Evolutionary conservation across 257 asterid species (phyloP), one percentile per base, ranked within the genome.

Genomic region (Solanum chilense): DNA sequence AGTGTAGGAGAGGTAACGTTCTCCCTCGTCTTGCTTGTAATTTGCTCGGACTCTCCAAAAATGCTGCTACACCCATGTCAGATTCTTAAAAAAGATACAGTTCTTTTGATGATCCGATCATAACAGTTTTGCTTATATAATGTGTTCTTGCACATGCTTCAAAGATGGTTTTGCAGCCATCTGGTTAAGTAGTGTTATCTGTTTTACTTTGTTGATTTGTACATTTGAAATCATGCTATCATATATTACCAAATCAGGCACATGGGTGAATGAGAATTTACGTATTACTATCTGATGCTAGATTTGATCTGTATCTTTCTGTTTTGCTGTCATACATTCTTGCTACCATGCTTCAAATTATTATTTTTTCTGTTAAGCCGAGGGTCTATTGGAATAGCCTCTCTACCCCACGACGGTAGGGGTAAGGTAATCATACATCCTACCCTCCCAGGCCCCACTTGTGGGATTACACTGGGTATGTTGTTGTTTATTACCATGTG

Each of bases 1-100:
- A 95, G 88, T 76, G 89, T 74, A 70, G 99, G 99, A 87, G 99
- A 97, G 99, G 99, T 97, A 86, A 81, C 49, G 85, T 18, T 29
- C 39, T 81, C 20, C 6, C 69, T 49, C 20, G 7, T 49, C 6
- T 76, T 76, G n/a, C 83, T 21, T 75, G 33, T 6, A 23, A 1
- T 25, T 39, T 75, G 31, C 6, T 39, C 1, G 52, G 20, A 6
- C 21, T 75, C 20, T 74, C 33, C 33, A 75, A 75, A 75, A 75
- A 20, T 37, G 82, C 1, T 23, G 82, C 52, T 23, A n/a, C 52
- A 39, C 12, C 52, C 5, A 3, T 39, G 82, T 74, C 3, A 42
- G 82, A 21, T 74, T 74, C 52, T 21, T 70, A 8, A 23, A 11
- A 37, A 20, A 74, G 21, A 74, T 37, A 52, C 82, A 11, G 20